phyloP scores from a whole-genome alignment of 805 yeast species.

The Cyberlindnera subsufficiens region DNA sequence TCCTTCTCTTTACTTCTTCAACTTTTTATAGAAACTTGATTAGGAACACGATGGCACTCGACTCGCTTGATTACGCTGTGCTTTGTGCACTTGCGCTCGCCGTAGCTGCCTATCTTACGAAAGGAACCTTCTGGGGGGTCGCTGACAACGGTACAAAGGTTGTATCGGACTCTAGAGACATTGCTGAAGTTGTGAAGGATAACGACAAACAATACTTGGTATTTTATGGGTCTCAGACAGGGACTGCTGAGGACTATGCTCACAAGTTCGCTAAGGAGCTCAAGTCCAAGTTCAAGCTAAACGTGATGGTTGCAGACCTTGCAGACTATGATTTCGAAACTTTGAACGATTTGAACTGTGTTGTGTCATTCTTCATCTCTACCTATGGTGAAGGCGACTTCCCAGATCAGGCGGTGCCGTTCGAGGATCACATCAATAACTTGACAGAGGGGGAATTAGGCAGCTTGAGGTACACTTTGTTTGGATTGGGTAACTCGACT shows the following conservation, averaged over 20 bases:
- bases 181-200: conserved; percentile 48
- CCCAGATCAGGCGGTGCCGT: conserved; percentile 86
- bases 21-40: too few relatives aligned
- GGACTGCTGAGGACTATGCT: conserved; percentile 97
- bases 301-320: conserved; percentile 80
- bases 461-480: conserved; percentile 62
- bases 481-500: conserved; percentile 93
- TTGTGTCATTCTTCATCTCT: conserved; percentile 77
- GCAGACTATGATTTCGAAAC: conserved; percentile 85
- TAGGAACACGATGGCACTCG: conserved; percentile 45
- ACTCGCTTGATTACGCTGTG: conserved; percentile 66
- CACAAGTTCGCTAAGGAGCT: conserved; percentile 86
- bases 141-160: conserved; percentile 30
- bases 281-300: conserved; percentile 71
- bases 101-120: conserved; percentile 59
- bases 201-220: conserved; percentile 74
- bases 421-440: conserved; percentile 59
- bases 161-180: conserved; percentile 44
- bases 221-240: conserved; percentile 93
- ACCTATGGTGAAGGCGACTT: conserved; percentile 99
- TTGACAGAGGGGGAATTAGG: conserved; percentile 50
- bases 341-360: conserved; percentile 54
- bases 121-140: conserved; percentile 46
- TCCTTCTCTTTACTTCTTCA: too few relatives aligned
- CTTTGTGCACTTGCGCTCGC: conserved; percentile 63